A percentile compares a stretch with the other conserved stretches of the same genome.
Evolutionary conservation across 768 basidiomycete genomes (phyloP).

Genomic region (Lactarius tabidus): DNA sequence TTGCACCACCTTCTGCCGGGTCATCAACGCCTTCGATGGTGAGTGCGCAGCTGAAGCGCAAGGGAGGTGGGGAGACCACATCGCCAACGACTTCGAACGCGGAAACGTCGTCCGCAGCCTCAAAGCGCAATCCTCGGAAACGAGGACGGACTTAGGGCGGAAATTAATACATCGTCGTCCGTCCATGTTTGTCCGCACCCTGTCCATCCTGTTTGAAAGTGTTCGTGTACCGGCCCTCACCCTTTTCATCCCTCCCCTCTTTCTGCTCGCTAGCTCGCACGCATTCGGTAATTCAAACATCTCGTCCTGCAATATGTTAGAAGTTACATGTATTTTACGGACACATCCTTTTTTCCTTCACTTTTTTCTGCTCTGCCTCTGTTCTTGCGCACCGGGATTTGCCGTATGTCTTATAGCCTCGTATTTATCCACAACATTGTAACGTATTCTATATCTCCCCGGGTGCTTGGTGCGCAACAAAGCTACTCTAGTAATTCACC

Average conservation of each 20-base stretch:
- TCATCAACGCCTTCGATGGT: conserved; percentile 32
- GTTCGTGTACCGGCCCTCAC: conserved; percentile 5
- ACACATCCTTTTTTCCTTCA: conserved; percentile 17
- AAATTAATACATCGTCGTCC: conserved; percentile 32
- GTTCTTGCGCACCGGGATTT: conserved; percentile 28
- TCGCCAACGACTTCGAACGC: conserved; percentile 50
- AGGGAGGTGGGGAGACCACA: conserved; percentile 35
- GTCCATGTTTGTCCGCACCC: conserved; percentile 2
- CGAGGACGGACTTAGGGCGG: conserved; percentile 49
- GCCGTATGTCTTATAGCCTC: conserved; percentile 31
- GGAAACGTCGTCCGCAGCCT: conserved; percentile 40
- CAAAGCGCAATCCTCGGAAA: conserved; percentile 54
- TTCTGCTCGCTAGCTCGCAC: conserved; percentile 2
- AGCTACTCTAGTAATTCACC: conserved; percentile 25
- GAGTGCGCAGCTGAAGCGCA: conserved; percentile 36
- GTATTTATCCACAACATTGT: conserved; percentile 30
- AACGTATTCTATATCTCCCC: conserved; percentile 23
- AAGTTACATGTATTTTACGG: conserved; percentile 26
- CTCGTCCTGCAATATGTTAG: conserved; percentile 26
- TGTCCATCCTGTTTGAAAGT: background rate
- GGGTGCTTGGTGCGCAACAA: conserved; percentile 25
- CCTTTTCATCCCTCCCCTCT: background rate
- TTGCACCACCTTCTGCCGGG: conserved; percentile 10
- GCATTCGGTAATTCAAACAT: conserved; percentile 23
- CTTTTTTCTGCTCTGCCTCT: conserved; percentile 17